Conservation (phyloP, 2,329 filamentous ascomycete species). For the Fusarium sp. region DNA sequence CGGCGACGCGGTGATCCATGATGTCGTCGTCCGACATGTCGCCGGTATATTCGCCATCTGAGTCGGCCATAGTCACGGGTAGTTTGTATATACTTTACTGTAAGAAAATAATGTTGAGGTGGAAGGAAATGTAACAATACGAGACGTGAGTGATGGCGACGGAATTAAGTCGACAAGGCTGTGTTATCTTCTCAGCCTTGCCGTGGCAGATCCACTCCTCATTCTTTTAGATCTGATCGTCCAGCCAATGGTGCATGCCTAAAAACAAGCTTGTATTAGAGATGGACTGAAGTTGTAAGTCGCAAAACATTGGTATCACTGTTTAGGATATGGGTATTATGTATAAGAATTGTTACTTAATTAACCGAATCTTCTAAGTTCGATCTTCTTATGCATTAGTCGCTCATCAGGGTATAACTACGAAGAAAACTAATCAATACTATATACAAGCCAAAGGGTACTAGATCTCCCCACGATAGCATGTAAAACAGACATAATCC, state of each 20-base stretch:
- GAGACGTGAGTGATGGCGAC: slow-evolving; percentile 21
- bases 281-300: neutral
- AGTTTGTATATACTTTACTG: neutral
- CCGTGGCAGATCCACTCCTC: slow-evolving; percentile 31
- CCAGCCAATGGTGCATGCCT: slow-evolving; percentile 33
- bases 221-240: slow-evolving; percentile 11
- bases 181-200: slow-evolving; percentile 37
- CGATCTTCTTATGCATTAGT: slow-evolving; percentile 50
- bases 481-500: slow-evolving; percentile 39
- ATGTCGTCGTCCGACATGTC: slow-evolving; percentile 75
- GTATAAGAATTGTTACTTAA: slow-evolving; percentile 15
- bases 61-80: slow-evolving; percentile 72
- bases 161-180: slow-evolving; percentile 46
- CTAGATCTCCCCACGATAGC: slow-evolving; percentile 28
- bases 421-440: slow-evolving; percentile 50
- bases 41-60: slow-evolving; percentile 76
- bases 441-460: slow-evolving; percentile 45
- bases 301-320: neutral
- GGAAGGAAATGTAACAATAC: slow-evolving; percentile 8
- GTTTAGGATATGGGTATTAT: neutral
- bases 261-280: slow-evolving; percentile 18
- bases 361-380: slow-evolving; percentile 44
- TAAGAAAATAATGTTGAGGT: neutral
- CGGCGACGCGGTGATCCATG: slow-evolving; percentile 60
- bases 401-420: slow-evolving; percentile 55